Conservation (phyloP, 495 filamentous ascomycete species). For the Neurospora tetrasperma region DNA sequence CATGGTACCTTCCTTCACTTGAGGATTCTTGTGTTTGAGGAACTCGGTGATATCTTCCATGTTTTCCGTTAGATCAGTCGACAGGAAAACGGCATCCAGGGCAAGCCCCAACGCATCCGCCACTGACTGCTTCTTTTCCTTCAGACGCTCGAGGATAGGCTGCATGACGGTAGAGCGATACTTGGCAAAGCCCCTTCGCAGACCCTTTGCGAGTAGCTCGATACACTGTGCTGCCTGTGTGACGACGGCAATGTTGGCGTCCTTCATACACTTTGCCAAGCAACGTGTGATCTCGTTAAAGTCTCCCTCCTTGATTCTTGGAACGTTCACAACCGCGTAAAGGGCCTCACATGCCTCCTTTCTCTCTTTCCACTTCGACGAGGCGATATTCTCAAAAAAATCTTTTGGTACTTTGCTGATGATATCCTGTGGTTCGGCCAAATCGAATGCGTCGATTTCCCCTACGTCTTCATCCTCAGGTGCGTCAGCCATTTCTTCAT, state of each 20-base stretch:
- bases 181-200: slow-evolving; percentile 68
- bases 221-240: slow-evolving; percentile 91
- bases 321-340: slow-evolving; percentile 66
- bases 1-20: slow-evolving; percentile 89
- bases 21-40: slow-evolving; percentile 89
- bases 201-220: slow-evolving; percentile 80
- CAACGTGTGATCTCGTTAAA: slow-evolving; percentile 73
- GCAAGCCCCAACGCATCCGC: slow-evolving; percentile 79
- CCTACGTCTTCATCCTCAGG: slow-evolving; percentile 57
- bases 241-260: slow-evolving; percentile 93
- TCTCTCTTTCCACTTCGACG: slow-evolving; percentile 96
- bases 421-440: slow-evolving; percentile 85
- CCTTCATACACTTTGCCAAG: slow-evolving; percentile 94
- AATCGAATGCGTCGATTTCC: slow-evolving; percentile 74
- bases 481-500: slow-evolving; percentile 43
- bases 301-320: slow-evolving; percentile 82
- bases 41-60: slow-evolving; percentile 81
- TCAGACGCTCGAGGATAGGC: slow-evolving; percentile 87
- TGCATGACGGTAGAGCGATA: slow-evolving; percentile 69
- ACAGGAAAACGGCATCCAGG: slow-evolving; percentile 73
- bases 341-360: slow-evolving; percentile 89
- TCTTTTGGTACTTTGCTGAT: slow-evolving; percentile 72
- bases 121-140: slow-evolving; percentile 91
- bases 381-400: slow-evolving; percentile 70
- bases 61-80: slow-evolving; percentile 71